Evolutionary conservation across 345 rosid species (phyloP).

Genomic region (Microthlaspi erraticum): DNA sequence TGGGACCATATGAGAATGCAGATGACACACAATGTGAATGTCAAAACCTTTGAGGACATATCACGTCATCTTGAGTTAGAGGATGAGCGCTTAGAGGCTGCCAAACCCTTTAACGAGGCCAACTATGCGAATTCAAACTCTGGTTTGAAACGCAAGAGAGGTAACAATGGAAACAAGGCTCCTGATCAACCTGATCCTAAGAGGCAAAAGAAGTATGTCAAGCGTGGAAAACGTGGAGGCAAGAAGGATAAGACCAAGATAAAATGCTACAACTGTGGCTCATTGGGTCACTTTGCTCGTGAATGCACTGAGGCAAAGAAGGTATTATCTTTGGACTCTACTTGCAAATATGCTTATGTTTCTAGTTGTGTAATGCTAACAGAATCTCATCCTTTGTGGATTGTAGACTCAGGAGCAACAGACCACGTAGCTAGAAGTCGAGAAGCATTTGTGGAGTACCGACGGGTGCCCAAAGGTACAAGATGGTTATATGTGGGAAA

Average conservation of each 20-base stretch:
- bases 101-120: not conserved
- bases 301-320: conserved; percentile 21
- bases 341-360: conserved; percentile 12
- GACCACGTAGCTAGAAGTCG: not conserved
- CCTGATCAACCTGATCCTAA: not conserved
- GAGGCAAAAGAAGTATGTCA: not conserved
- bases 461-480: not conserved
- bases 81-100: conserved; percentile 12
- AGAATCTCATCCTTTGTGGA: conserved; percentile 24
- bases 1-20: conserved; percentile 8
- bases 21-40: not conserved
- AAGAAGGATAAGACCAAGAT: conserved; percentile 5
- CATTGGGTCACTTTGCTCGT: conserved; percentile 27
- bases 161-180: not conserved
- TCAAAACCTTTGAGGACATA: not conserved
- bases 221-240: not conserved
- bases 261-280: conserved; percentile 8
- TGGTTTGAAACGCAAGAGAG: not conserved
- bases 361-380: conserved; percentile 1
- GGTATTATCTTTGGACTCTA: not conserved
- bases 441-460: too few relatives aligned
- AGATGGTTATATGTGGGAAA: conserved; percentile 23
- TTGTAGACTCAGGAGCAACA: conserved; percentile 26
- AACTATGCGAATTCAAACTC: not conserved
- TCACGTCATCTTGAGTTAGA: conserved; percentile 30